Evolutionary conservation across 1,284 basidiomycete species (phyloP).

Genomic region (Athelia sp.): DNA sequence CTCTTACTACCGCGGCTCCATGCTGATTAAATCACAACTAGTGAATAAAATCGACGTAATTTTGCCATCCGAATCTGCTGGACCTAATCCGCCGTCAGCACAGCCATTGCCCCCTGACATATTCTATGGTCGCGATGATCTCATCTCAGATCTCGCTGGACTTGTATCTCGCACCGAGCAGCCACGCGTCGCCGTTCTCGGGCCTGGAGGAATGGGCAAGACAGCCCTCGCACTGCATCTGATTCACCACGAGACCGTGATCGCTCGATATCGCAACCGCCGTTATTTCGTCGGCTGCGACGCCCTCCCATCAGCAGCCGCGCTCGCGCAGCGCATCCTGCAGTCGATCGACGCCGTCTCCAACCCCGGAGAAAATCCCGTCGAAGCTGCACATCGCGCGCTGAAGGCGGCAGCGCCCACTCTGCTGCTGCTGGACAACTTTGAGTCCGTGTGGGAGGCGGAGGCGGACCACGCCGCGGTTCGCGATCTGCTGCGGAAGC

Average conservation of each 20-base stretch:
- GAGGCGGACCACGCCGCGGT: neutral
- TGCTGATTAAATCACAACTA: no score
- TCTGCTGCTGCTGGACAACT: constrained; percentile 27
- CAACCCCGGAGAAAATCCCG: no score
- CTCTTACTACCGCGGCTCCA: no score
- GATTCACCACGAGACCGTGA: constrained; percentile 12
- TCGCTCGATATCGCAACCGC: no score
- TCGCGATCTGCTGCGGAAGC: no score
- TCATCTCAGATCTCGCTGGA: neutral
- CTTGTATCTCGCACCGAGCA: no score
- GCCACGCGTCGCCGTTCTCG: constrained; percentile 21
- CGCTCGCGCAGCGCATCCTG: no score
- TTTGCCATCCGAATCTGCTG: constrained; percentile 2
- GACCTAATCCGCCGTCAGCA: constrained; percentile 14
- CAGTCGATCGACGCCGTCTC: no score
- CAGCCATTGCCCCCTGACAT: constrained; percentile 6
- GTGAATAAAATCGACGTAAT: no score
- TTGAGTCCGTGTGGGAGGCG: constrained; percentile 27
- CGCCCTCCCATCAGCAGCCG: no score
- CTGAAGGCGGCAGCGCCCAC: constrained; percentile 2
- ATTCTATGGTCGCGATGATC: constrained; percentile 3
- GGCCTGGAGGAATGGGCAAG: constrained; percentile 32
- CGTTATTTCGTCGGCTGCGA: no score
- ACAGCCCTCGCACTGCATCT: constrained; percentile 25
- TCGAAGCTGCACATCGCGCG: no score